Conservation (phyloP, 106 monocot genomes). For the Allium cepa region DNA sequence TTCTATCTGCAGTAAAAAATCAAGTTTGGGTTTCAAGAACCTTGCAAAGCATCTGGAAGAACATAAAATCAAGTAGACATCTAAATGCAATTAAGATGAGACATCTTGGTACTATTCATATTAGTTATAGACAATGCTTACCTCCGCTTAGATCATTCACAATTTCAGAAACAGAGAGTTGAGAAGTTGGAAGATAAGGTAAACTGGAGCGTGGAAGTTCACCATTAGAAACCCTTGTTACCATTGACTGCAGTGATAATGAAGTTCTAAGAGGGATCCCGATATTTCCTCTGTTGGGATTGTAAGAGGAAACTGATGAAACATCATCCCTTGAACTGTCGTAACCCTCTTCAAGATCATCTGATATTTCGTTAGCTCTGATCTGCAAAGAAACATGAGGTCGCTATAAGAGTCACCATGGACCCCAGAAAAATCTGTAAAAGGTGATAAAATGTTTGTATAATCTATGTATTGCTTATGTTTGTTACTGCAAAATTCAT, state of each 20-base stretch:
- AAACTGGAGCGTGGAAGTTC: slow-evolving; percentile 28
- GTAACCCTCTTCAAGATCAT: slow-evolving; percentile 85
- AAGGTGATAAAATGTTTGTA: too few relatives aligned
- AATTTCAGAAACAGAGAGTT: slow-evolving; percentile 62
- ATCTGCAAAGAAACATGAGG: slow-evolving; percentile 29
- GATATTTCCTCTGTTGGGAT: slow-evolving; percentile 44
- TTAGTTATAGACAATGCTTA: slow-evolving; percentile 10
- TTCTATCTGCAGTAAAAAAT: too few relatives aligned
- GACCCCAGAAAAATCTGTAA: too few relatives aligned
- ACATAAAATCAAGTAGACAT: too few relatives aligned
- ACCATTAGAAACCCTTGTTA: slow-evolving; percentile 34
- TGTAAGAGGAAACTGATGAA: slow-evolving; percentile 91
- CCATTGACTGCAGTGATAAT: slow-evolving; percentile 55
- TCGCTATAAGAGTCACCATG: background rate
- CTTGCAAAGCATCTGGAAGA: too few relatives aligned
- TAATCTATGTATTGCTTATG: too few relatives aligned
- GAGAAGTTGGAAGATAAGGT: slow-evolving; percentile 49
- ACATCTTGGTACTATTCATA: too few relatives aligned
- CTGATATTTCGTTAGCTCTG: slow-evolving; percentile 64
- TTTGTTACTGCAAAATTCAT: too few relatives aligned
- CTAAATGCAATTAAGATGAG: too few relatives aligned
- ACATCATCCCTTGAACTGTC: slow-evolving; percentile 94
- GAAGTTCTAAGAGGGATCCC: slow-evolving; percentile 57
- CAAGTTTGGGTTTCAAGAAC: too few relatives aligned
- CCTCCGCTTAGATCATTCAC: slow-evolving; percentile 49